Percentiles rank a stretch among this genome's conserved stretches.
Conservation (phyloP, 345 rosid genomes). For the Psidium friedrichsthalianum region DNA sequence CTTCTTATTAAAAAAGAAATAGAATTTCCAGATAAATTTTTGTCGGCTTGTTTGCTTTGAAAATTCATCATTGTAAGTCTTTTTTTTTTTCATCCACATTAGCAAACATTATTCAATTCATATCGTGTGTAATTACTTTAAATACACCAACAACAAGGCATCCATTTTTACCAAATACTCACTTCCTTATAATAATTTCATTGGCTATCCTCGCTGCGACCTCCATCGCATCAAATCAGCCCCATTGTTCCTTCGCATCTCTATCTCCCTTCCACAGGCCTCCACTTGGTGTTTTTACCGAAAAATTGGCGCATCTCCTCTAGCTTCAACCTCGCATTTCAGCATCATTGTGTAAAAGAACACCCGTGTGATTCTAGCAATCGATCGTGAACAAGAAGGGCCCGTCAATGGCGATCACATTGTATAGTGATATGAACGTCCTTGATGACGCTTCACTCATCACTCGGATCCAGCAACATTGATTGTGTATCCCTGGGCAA, state of each 20-base stretch:
- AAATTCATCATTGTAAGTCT: no score
- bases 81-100: no score
- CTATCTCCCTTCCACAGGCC: conserved; percentile 20
- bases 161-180: neutral
- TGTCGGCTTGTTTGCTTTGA: no score
- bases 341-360: neutral
- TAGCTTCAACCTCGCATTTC: neutral
- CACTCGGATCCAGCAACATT: neutral
- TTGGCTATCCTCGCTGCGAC: neutral
- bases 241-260: conserved; percentile 6
- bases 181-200: neutral
- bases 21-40: no score
- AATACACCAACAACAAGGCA: neutral
- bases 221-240: no score
- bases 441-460: conserved; percentile 20
- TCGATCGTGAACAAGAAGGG: conserved; percentile 16
- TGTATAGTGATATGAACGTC: conserved; percentile 33
- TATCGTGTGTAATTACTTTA: no score
- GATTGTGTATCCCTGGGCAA: neutral
- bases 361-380: no score
- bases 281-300: neutral
- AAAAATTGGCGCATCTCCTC: neutral
- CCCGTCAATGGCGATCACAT: conserved; percentile 58
- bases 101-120: no score
- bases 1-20: no score